Evolutionary conservation across 2,329 filamentous ascomycete species (phyloP).

Genomic region (Daldinia sp.): DNA sequence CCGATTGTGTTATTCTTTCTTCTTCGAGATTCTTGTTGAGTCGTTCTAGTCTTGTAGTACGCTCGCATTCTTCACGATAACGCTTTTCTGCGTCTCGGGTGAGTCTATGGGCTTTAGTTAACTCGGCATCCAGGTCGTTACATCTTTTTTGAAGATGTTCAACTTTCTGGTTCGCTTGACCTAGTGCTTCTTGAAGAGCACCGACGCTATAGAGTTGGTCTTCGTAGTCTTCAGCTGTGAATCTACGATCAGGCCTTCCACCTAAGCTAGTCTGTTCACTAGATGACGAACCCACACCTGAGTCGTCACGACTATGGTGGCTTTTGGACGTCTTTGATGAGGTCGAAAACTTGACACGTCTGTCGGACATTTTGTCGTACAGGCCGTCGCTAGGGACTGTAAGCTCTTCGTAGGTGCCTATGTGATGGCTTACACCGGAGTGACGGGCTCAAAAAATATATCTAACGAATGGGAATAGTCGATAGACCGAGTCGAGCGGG

Average conservation of each 20-base stretch:
- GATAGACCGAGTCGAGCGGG: constrained; percentile 1
- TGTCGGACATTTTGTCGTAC: constrained; percentile 38
- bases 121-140: constrained; percentile 19
- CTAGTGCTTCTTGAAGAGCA: constrained; percentile 38
- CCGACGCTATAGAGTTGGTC: constrained; percentile 29
- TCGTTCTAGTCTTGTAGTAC: constrained; percentile 23
- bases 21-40: constrained; percentile 27
- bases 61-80: constrained; percentile 31
- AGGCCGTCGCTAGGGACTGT: constrained; percentile 10
- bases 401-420: constrained; percentile 12
- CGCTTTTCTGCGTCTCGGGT: constrained; percentile 28
- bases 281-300: constrained; percentile 45
- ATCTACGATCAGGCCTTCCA: constrained; percentile 44
- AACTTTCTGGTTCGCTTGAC: constrained; percentile 34
- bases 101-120: constrained; percentile 27
- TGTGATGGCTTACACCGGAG: constrained; percentile 20
- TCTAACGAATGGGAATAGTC: constrained; percentile 16
- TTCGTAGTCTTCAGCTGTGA: constrained; percentile 38
- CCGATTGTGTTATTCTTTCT: neutral
- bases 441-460: constrained; percentile 1
- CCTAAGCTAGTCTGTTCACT: constrained; percentile 43
- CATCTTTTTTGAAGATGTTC: constrained; percentile 30
- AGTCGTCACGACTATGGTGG: constrained; percentile 39
- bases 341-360: constrained; percentile 38
- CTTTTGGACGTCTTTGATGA: constrained; percentile 29